Evolutionary conservation across 768 basidiomycete genomes (phyloP), one percentile per base, ranked within the genome.

Genomic region (Russula lepida): DNA sequence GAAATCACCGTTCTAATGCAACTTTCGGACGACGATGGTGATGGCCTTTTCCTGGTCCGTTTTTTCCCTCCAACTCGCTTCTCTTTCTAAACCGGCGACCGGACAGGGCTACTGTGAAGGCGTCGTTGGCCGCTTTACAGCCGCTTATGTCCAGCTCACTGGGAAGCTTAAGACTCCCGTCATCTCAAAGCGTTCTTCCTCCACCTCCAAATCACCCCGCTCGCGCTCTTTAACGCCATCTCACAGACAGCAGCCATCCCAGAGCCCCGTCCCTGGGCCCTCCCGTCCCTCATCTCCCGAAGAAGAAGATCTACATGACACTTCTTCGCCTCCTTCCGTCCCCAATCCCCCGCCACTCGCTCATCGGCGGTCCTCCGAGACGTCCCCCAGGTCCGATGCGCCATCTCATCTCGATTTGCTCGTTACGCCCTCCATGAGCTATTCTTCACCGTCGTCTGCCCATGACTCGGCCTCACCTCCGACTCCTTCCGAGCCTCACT

Each of bases 101-200:
- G 39, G 19, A 0, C 66, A 91, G 89, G 91, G 92, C 4, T 88
- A 85, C 66, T 94, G 91, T 68, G 91, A 94, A 74, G 91, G 86
- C 55, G 88, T 93, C 55, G 87, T 93, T 2, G 91, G 91, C 11
- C 79, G 83, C 6, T 92, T 94, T 69, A 73, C 74, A 19, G 84
- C 80, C 0, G 64, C 71, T 23, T 75, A 85, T 59, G 91, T 94
- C 11, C 79, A 74, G 7, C 89, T 92, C 68, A 83, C 83, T 61
- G 77, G 80, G 3, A 87, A 83, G 65, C 80, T 94, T 63, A 93
- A 94, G 77, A 84, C 82, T 56, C 87, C 89, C 0, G 75, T 93
- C 64, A 85, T 87, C 78, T 80, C 88, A 3, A 90, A 88, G 72
- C 81, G 89, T 1, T 74, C 81, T 33, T 56, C 81, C 25, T 56